Percentiles rank a stretch among this genome's conserved stretches.
phyloP scores from a whole-genome alignment of 352 stramenopile genomes.

The Phytophthora nicotianae region DNA sequence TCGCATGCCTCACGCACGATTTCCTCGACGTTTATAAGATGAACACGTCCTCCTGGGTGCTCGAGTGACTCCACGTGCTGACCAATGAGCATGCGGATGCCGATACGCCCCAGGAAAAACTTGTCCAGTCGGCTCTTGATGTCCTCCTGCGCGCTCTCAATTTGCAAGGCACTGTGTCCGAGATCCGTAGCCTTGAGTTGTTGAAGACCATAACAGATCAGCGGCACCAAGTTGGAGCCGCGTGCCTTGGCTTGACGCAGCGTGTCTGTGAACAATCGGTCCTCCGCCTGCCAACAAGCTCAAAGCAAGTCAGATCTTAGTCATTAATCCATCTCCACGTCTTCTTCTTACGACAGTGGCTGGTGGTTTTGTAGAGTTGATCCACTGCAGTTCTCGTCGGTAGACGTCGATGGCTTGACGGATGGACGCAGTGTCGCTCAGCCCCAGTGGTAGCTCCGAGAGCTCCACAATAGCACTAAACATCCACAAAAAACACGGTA shows the following conservation, averaged over 20 bases:
- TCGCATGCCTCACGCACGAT: conserved; percentile 65
- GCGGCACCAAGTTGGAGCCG: conserved; percentile 77
- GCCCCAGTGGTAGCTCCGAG: conserved; percentile 67
- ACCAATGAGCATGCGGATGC: conserved; percentile 99
- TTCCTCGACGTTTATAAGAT: conserved; percentile 72
- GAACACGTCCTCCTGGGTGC: conserved; percentile 65
- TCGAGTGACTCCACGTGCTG: conserved; percentile 80
- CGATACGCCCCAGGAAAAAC: conserved; percentile 99
- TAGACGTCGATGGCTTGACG: conserved; percentile 72
- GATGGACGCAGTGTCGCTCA: conserved; percentile 68
- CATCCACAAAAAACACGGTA: conserved; percentile 3
- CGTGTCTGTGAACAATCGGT: conserved; percentile 66
- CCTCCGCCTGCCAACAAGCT: conserved; percentile 39
- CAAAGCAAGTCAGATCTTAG: not conserved
- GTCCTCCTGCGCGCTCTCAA: conserved; percentile 72
- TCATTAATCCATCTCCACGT: conserved; percentile 4
- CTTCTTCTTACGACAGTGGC: conserved; percentile 37
- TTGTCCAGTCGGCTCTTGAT: conserved; percentile 91
- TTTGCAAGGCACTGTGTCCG: conserved; percentile 60
- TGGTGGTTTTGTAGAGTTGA: conserved; percentile 50
- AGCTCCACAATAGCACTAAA: conserved; percentile 69
- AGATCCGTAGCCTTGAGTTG: conserved; percentile 71
- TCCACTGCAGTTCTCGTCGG: conserved; percentile 53
- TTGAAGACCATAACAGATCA: conserved; percentile 78
- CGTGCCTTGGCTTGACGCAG: conserved; percentile 57